phyloP scores from a whole-genome alignment of 179 eudicot species.

The Spinacia oleracea region DNA sequence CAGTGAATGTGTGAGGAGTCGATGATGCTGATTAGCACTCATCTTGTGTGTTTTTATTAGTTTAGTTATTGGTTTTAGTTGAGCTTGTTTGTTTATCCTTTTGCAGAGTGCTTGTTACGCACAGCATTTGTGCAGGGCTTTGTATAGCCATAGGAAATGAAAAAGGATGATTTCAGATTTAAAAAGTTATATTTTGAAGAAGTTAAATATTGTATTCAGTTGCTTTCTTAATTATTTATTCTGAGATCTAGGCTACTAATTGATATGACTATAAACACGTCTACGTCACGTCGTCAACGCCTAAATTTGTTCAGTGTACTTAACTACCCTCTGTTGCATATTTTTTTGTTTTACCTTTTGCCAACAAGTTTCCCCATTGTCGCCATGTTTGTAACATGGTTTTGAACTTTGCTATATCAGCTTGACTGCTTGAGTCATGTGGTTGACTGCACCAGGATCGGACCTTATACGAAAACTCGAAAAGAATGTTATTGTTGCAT shows the following conservation, averaged over 20 bases:
- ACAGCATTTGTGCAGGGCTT: background rate
- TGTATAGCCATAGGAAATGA: background rate
- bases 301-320: too few relatives aligned
- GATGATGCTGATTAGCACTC: background rate
- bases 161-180: background rate
- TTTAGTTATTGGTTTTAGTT: background rate
- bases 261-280: background rate
- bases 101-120: background rate
- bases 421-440: background rate
- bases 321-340: too few relatives aligned
- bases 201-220: background rate
- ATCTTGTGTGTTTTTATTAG: background rate
- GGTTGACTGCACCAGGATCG: too few relatives aligned
- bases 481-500: background rate
- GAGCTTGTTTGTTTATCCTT: background rate
- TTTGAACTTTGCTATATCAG: background rate
- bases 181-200: background rate
- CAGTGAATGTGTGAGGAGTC: constrained; percentile 1
- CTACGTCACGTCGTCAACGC: too few relatives aligned
- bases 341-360: too few relatives aligned
- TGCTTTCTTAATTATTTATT: background rate
- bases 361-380: too few relatives aligned
- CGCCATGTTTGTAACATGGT: background rate
- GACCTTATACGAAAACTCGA: background rate
- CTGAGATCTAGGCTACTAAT: background rate